Evolutionary conservation across 768 basidiomycete species (phyloP), one percentile per base, ranked within the genome.

Genomic region (Lyophyllum semitale): DNA sequence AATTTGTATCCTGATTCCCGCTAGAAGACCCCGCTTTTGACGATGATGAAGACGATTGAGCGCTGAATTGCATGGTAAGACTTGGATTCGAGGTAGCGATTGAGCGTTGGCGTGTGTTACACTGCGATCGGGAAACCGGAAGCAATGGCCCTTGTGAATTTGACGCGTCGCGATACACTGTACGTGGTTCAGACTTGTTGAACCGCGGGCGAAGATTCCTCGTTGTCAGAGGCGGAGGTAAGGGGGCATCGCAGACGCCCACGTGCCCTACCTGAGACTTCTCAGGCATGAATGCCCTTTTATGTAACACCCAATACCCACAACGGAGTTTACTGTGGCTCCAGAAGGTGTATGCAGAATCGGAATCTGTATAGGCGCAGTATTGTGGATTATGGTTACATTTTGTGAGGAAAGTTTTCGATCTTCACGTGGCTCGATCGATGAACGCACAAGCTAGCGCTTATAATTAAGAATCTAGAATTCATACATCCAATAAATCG

Each of bases 211-310:
- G 59, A 38, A 60, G 59, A 46, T 53, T 60, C 18, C 55, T 48
- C 4, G 59, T 54, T 3, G 59, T 60, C 44, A 60, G 38, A 29
- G 59, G 59, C 15, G 38, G 53, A 43, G 59, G 59, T 32, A 60
- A 48, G 18, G 55, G 59, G 33, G 49, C 54, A 54, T 60, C 33
- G 48, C 48, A 11, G 15, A n/a, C 44, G 20, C 47, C 38, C 55
- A 57, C 59, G 59, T 60, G 59, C 55, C 32, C 48, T 40, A 47
- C 58, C 51, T 53, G 54, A 59, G 47, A 56, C 54, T 53, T 59
- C 17, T 42, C 30, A 22, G 58, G 55, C 50, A 55, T 55, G 20
- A 41, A 33, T 25, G 37, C 44, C 38, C 50, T 50, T 53, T 53
- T 32, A 25, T 13, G n/a, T 3, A 22, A 11, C 43, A 32, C 38